A percentile compares a stretch with the other conserved stretches of the same genome.
These are phyloP conservation scores for Aspergillus ostianus DNA, from an alignment of 495 filamentous ascomycete genomes.

Conservation along the genomic window DNA sequence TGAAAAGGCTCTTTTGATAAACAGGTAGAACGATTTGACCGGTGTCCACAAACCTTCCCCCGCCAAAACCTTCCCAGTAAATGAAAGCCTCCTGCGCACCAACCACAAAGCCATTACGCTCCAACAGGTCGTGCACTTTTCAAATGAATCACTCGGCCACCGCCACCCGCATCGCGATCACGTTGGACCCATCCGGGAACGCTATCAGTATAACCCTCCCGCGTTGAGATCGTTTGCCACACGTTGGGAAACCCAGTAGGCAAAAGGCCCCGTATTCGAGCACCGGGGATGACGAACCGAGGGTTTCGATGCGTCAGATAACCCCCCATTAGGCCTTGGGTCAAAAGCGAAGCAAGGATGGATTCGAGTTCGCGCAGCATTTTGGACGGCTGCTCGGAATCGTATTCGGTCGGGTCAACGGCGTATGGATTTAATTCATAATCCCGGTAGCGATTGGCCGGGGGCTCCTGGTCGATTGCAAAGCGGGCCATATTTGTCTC, in stretches of 20 bases:
- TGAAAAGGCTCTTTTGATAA: slow-evolving; percentile 9
- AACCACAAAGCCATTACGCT: neutral
- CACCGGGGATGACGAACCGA: slow-evolving; percentile 79
- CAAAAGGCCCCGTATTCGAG: slow-evolving; percentile 60
- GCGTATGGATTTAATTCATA: slow-evolving; percentile 43
- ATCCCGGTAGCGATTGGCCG: slow-evolving; percentile 46
- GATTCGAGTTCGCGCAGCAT: slow-evolving; percentile 71
- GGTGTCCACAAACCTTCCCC: no score
- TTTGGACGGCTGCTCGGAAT: slow-evolving; percentile 48
- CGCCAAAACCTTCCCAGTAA: neutral
- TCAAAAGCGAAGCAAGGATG: slow-evolving; percentile 71
- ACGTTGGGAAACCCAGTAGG: slow-evolving; percentile 62
- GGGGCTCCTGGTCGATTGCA: slow-evolving; percentile 34
- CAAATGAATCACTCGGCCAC: slow-evolving; percentile 53
- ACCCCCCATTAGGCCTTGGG: slow-evolving; percentile 80
- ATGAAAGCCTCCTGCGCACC: no score
- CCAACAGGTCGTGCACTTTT: slow-evolving; percentile 54
- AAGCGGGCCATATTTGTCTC: slow-evolving; percentile 26
- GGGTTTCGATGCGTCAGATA: slow-evolving; percentile 76
- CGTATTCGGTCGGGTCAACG: slow-evolving; percentile 14
- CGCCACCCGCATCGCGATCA: slow-evolving; percentile 22
- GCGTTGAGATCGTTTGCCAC: slow-evolving; percentile 54
- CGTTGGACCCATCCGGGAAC: slow-evolving; percentile 58
- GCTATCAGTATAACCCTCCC: slow-evolving; percentile 36
- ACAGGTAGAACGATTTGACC: no score